Evolutionary conservation across 768 basidiomycete genomes (phyloP).

Genomic region (Rickenella mellea): DNA sequence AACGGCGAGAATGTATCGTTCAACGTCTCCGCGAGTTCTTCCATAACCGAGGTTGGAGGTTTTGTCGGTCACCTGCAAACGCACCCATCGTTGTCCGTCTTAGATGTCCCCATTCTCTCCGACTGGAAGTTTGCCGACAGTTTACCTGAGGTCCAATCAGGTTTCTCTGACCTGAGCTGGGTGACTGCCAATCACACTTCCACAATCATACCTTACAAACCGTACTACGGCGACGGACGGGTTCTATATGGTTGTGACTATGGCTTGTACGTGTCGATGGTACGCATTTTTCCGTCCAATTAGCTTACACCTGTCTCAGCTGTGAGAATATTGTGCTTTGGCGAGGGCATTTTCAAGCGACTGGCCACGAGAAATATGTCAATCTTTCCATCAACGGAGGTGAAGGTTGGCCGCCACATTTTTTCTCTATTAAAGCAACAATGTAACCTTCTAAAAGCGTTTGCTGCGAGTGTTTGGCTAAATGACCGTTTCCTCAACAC

Average conservation of each 20-base stretch:
- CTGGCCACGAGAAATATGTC: conserved; percentile 45
- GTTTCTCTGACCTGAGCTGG: conserved; percentile 61
- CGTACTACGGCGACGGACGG: conserved; percentile 64
- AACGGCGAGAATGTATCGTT: conserved; percentile 45
- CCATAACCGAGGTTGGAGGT: conserved; percentile 28
- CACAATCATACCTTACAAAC: conserved; percentile 64
- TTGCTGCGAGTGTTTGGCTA: conserved; percentile 77
- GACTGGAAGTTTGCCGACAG: conserved; percentile 73
- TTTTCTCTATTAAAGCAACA: background rate
- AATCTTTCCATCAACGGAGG: conserved; percentile 79
- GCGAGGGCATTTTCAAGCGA: conserved; percentile 70
- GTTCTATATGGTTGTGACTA: conserved; percentile 85
- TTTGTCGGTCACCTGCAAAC: conserved; percentile 38
- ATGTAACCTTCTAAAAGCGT: conserved; percentile 33
- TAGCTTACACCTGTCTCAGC: conserved; percentile 25
- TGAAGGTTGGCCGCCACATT: conserved; percentile 50
- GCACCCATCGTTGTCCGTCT: conserved; percentile 19
- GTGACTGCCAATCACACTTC: conserved; percentile 56
- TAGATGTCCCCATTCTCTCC: conserved; percentile 38
- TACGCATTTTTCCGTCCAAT: conserved; percentile 2
- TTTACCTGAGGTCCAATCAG: conserved; percentile 53
- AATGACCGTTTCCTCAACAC: conserved; percentile 66
- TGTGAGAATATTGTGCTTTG: conserved; percentile 71
- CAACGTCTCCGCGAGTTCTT: conserved; percentile 20
- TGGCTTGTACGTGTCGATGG: conserved; percentile 50